Percentiles rank a stretch among this genome's conserved stretches.
phyloP scores from a whole-genome alignment of 108 stramenopile species.

The Mediolabrus comicus region DNA sequence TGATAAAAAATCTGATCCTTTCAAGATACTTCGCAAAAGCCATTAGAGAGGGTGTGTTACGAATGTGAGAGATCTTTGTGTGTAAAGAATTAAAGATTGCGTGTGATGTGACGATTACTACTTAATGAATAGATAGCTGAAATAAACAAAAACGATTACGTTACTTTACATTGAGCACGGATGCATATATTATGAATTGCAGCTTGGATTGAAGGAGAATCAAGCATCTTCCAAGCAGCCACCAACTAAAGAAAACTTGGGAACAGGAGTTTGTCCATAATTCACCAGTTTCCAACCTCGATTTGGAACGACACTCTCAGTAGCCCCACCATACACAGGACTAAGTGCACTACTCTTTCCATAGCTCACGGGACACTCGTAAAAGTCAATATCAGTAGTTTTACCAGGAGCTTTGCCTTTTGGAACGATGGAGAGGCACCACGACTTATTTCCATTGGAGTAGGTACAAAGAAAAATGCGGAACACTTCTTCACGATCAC shows the following conservation, averaged over 20 bases:
- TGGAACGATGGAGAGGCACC: conserved; percentile 91
- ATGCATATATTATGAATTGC: no score
- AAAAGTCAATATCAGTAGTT: conserved; percentile 84
- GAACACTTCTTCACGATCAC: conserved; percentile 46
- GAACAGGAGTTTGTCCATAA: conserved; percentile 43
- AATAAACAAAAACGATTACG: no score
- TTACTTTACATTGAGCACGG: no score
- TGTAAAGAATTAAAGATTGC: neutral
- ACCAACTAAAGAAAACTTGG: conserved; percentile 37
- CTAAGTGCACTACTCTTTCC: conserved; percentile 8
- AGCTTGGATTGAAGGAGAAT: no score
- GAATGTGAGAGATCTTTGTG: neutral
- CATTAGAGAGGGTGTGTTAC: neutral
- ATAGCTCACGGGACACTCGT: conserved; percentile 50
- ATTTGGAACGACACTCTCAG: conserved; percentile 31
- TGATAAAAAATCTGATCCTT: neutral
- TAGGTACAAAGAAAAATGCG: conserved; percentile 81
- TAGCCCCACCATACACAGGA: conserved; percentile 5
- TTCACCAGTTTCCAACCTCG: conserved; percentile 43
- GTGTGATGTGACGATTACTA: neutral
- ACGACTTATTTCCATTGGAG: conserved; percentile 81
- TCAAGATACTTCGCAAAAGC: neutral
- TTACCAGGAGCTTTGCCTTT: conserved; percentile 71
- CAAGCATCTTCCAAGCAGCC: conserved; percentile 35
- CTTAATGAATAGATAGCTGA: neutral